A percentile compares a stretch with the other conserved stretches of the same genome.
Conservation (phyloP, 306 rosid species). For the Gillenia trifoliata region DNA sequence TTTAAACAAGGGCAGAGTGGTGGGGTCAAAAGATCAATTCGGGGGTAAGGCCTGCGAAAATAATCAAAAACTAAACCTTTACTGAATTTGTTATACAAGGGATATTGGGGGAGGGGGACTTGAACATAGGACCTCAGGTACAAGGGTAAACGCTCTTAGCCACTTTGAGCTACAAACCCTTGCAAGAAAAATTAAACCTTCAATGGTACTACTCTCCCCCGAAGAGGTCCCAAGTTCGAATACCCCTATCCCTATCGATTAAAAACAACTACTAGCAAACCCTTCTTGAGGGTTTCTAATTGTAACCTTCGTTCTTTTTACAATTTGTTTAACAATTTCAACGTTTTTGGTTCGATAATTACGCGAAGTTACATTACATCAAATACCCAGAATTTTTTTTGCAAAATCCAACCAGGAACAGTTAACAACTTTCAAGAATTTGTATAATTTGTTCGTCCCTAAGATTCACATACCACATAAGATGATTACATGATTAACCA, state of each 20-base stretch:
- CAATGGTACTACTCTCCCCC: too few species aligned
- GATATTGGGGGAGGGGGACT: too few species aligned
- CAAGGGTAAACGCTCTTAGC: too few species aligned
- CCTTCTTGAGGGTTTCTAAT: too few species aligned
- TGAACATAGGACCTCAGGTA: too few species aligned
- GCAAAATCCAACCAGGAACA: background rate
- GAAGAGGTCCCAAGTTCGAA: too few species aligned
- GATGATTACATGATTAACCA: background rate
- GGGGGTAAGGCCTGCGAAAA: background rate
- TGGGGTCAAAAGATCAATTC: background rate
- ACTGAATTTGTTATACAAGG: background rate
- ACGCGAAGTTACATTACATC: background rate
- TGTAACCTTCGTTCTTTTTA: background rate
- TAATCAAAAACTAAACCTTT: background rate
- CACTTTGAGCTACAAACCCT: too few species aligned
- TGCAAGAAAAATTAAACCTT: too few species aligned
- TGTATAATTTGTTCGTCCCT: background rate
- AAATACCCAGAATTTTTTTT: background rate
- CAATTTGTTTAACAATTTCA: background rate
- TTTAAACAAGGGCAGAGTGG: too few species aligned
- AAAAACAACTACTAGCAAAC: background rate
- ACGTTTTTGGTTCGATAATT: background rate
- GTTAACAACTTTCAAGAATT: background rate
- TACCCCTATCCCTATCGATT: background rate
- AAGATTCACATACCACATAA: background rate